phyloP scores from a whole-genome alignment of 768 basidiomycete genomes.

The Tulasnella sp. region DNA sequence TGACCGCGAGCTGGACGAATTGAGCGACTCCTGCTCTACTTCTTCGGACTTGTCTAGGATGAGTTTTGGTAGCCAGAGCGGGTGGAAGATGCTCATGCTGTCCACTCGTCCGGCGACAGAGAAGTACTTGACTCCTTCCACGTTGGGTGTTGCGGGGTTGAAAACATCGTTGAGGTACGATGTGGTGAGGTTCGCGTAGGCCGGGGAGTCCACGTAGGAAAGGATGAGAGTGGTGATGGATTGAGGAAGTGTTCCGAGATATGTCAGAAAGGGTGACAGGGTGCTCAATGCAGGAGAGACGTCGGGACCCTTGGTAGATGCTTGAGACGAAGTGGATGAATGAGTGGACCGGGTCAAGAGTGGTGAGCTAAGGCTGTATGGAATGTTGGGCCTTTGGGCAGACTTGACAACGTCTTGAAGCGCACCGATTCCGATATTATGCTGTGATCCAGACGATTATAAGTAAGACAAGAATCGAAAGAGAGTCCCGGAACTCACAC shows the following conservation, averaged over 20 bases:
- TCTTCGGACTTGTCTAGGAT: slow-evolving; percentile 81
- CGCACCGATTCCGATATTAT: slow-evolving; percentile 82
- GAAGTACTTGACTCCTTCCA: slow-evolving; percentile 69
- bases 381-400: slow-evolving; percentile 25
- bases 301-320: not conserved
- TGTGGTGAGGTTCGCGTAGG: slow-evolving; percentile 89
- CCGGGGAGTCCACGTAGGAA: slow-evolving; percentile 87
- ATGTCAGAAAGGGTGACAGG: not conserved
- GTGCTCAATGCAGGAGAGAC: not conserved
- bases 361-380: slow-evolving; percentile 39
- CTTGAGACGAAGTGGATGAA: not conserved
- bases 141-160: slow-evolving; percentile 74
- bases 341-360: slow-evolving; percentile 26
- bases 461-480: not conserved
- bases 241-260: slow-evolving; percentile 18
- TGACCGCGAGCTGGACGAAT: not conserved
- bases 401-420: slow-evolving; percentile 22
- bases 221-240: slow-evolving; percentile 65
- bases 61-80: slow-evolving; percentile 93
- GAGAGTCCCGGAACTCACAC: slow-evolving; percentile 41
- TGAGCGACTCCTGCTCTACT: slow-evolving; percentile 38
- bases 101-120: slow-evolving; percentile 58
- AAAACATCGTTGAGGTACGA: slow-evolving; percentile 69
- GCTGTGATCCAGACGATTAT: slow-evolving; percentile 37
- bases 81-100: slow-evolving; percentile 62